Percentiles rank a stretch among this genome's conserved stretches.
phyloP scores from a whole-genome alignment of 2,329 filamentous ascomycete genomes.

The Ophiocordyceps sinensis region DNA sequence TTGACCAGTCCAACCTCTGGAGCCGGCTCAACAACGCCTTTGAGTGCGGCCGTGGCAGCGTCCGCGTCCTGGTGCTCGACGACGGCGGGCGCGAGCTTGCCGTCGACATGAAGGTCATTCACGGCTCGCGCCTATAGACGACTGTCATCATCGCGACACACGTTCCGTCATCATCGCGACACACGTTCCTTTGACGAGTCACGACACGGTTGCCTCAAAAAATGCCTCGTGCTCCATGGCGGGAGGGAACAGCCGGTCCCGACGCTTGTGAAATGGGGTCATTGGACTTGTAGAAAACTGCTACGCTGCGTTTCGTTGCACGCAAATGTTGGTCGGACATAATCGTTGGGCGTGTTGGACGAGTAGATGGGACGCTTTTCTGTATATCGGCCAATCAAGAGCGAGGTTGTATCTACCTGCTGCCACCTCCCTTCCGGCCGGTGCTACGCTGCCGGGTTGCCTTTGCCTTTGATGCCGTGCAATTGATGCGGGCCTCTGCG shows the following conservation, averaged over 20 bases:
- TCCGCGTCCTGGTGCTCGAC: constrained; percentile 90
- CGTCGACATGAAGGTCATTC: constrained; percentile 98
- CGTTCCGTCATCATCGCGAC: constrained; percentile 1
- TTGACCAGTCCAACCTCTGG: constrained; percentile 89
- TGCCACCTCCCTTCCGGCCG: too few species aligned
- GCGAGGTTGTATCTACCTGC: too few species aligned
- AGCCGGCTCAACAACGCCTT: constrained; percentile 70
- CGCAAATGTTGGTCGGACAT: constrained; percentile 12
- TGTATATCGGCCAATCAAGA: too few species aligned
- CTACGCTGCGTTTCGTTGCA: constrained; percentile 9
- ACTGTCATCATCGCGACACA: background rate
- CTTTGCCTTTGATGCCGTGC: too few species aligned
- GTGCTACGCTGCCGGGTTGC: too few species aligned
- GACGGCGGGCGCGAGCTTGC: constrained; percentile 88
- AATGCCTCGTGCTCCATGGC: background rate
- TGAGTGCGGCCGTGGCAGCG: constrained; percentile 79
- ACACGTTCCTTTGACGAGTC: constrained; percentile 4
- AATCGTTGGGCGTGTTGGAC: background rate
- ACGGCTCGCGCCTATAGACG: constrained; percentile 53
- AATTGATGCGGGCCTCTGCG: constrained; percentile 1
- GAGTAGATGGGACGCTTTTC: background rate
- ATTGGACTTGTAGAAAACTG: constrained; percentile 11
- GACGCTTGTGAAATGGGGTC: constrained; percentile 10
- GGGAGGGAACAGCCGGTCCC: constrained; percentile 4
- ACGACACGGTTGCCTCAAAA: constrained; percentile 1